Base-by-base conservation (phyloP, 2,329 filamentous ascomycete genomes). In the Parastagonospora avenae region DNA sequence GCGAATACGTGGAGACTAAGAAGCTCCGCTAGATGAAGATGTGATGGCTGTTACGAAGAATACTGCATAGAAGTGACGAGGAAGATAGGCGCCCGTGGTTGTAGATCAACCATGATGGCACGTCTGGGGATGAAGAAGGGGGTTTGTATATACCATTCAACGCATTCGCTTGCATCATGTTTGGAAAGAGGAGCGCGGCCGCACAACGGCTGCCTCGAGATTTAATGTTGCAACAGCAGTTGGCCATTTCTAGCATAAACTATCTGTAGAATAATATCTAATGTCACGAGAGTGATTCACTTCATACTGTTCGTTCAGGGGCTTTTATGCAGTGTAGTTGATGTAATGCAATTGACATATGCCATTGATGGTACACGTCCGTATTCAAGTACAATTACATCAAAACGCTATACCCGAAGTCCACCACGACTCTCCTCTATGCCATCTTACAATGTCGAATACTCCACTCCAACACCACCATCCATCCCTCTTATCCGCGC, bases 391-490 rank as follows among this genome's bases (percentile, higher is more conserved):
- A 27, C 8, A 10, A 31, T n/a, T 5, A 28, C 24, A 12, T 59
- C 45, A 80, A 36, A 78, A 68, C 10, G 76, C 74, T 35, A 80
- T 66, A 2, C 84, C 84, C 59, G 77, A 82, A 52, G 80, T 77
- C 82, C 82, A 86, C 88, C 89, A 95, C 43, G 79, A 73, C 50
- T 77, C 73, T 9, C 86, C 88, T 2, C 63, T 72, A 72, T 88
- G 80, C 82, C 83, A 86, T 1, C 80, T 78, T 16, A 85, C 70
- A 54, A 82, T 76, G 16, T 79, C 28, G 71, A 29, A 77, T 68
- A 19, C 80, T 78, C 84, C 68, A 11, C 80, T 79, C 84, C 87
- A 91, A 62, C 89, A 84, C 83, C 84, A 90, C 80, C 84, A 87
- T 1, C 79, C 75, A 63, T 89, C 85, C 0, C 81, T 83, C 14